phyloP scores from a whole-genome alignment of 306 rosid species.

The Cucumis melo region DNA sequence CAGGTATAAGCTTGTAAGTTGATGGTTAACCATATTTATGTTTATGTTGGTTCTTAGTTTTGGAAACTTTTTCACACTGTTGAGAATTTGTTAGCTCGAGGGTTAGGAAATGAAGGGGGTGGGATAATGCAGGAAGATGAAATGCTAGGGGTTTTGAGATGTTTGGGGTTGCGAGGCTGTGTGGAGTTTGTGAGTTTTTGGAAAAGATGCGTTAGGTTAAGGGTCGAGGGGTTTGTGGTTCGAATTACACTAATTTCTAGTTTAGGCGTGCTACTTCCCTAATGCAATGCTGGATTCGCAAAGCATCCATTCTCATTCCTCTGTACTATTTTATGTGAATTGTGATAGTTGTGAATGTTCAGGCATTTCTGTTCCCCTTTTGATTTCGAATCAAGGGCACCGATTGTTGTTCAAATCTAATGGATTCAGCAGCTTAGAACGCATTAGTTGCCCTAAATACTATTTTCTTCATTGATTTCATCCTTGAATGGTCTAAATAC shows the following conservation, averaged over 20 bases:
- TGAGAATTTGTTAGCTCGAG: neutral
- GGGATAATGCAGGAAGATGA: neutral
- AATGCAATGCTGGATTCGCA: neutral
- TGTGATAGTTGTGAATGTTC: neutral
- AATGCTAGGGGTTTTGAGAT: neutral
- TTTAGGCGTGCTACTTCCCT: neutral
- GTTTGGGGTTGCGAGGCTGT: neutral
- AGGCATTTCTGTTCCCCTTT: neutral
- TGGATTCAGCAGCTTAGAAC: neutral
- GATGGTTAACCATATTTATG: neutral
- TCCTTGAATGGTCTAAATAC: neutral
- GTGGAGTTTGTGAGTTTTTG: neutral
- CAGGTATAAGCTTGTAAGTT: neutral
- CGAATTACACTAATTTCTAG: neutral
- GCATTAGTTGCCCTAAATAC: neutral
- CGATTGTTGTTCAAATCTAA: neutral
- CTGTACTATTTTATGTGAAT: neutral
- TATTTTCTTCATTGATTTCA: neutral
- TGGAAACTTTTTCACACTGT: neutral
- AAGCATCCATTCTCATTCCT: neutral
- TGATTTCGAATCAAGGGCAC: neutral
- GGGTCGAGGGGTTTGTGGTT: neutral
- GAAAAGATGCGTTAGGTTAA: neutral
- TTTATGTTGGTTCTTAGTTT: neutral
- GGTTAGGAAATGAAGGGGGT: neutral